Base-by-base conservation (phyloP, 2,329 filamentous ascomycete species). In the Dothiorella sarmentorum region DNA sequence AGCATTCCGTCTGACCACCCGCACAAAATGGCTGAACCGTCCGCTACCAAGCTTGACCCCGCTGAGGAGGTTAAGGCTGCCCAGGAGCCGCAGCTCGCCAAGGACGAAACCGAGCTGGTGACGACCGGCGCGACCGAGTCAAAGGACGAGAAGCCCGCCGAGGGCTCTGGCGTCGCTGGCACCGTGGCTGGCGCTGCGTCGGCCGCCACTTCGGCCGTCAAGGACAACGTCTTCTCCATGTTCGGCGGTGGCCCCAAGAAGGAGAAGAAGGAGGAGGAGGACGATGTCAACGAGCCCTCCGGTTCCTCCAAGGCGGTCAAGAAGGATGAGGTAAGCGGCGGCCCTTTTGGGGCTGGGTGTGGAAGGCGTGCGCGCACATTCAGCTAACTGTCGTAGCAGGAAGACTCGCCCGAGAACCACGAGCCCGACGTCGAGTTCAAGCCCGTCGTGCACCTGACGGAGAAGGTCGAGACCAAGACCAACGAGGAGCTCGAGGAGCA, bases 401-500 rank as follows among this genome's bases (percentile, higher is more conserved):
- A 79, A 66, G 86, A 96, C 37, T 88, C 91, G 65, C 88, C 89
- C 67, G 91, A 96, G 75, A 93, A 90, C 66, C 90, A 95, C 74
- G 93, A 91, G 68, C 89, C 90, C 67, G 93, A 97, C 66, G 90
- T 97, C 63, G 90, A 97, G 79, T 99, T 97, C 79, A 91, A 96
- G 81, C 94, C 94, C 65, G 91, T 99, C 67, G 90, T 96, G 71
- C 92, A 87, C 79, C 83, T 99, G 72, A 97, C 93, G 63, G 91
- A 99, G 82, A 94, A 95, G 81, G 88, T 97, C 69, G 93, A 97
- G 73, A 89, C 85, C 72, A 96, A 96, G 85, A 97, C 94, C 76
- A 96, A 97, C 80, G 94, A 99, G 79, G 94, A 99, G 82, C 85
- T 88, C 44, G 94, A 99, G 82, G 92, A 97, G 81, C 90, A 96